phyloP scores from a whole-genome alignment of 495 filamentous ascomycete species.

The Trichoderma erinaceum region DNA sequence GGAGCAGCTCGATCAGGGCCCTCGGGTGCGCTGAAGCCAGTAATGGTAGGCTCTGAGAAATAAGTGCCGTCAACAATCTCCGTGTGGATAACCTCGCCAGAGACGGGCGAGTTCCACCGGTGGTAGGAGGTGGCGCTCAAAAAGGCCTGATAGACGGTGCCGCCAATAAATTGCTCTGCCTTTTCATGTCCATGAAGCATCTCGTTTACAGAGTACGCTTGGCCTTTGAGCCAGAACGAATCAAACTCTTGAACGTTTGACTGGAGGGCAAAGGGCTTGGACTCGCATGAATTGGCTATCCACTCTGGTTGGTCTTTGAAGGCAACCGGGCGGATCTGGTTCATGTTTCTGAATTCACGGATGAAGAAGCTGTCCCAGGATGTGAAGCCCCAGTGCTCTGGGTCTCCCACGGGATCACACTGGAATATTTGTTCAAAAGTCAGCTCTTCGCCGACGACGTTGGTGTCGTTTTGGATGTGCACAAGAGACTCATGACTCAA shows the following conservation, averaged over 20 bases:
- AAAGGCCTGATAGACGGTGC: constrained; percentile 54
- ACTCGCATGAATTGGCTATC: constrained; percentile 54
- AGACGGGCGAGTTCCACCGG: constrained; percentile 52
- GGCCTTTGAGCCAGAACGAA: constrained; percentile 54
- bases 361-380: constrained; percentile 64
- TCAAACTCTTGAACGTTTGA: constrained; percentile 30
- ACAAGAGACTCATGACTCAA: constrained; percentile 34
- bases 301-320: constrained; percentile 36
- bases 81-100: constrained; percentile 41
- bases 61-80: constrained; percentile 50
- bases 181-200: constrained; percentile 40
- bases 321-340: constrained; percentile 45
- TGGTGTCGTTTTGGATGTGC: constrained; percentile 11
- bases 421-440: constrained; percentile 36
- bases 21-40: constrained; percentile 32
- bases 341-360: constrained; percentile 35
- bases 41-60: constrained; percentile 48
- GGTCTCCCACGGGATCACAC: constrained; percentile 28
- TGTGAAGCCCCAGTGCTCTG: constrained; percentile 44
- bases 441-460: constrained; percentile 16
- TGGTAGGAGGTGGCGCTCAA: constrained; percentile 52
- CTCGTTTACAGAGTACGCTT: constrained; percentile 46
- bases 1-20: constrained; percentile 27
- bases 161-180: constrained; percentile 40
- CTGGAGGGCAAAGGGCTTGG: constrained; percentile 36